Evolutionary conservation across 805 yeast genomes (phyloP).

Genomic region (Yamadazyma ubonensis): DNA sequence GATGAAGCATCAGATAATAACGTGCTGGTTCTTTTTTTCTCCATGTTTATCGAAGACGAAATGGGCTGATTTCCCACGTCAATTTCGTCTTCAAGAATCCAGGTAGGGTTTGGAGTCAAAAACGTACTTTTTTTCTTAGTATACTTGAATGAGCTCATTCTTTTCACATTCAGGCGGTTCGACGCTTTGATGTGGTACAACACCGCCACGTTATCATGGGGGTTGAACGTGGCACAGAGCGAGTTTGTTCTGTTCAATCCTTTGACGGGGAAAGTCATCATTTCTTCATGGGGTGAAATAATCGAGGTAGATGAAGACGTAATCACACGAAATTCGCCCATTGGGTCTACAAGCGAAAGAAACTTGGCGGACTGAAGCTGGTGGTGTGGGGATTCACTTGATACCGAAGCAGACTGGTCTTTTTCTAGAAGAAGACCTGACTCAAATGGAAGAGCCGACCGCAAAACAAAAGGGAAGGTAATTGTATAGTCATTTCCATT

Average conservation of each 20-base stretch:
- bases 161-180: slow-evolving; percentile 17
- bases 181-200: slow-evolving; percentile 56
- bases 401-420: slow-evolving; percentile 20
- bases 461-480: slow-evolving; percentile 68
- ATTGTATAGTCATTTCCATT: slow-evolving; percentile 60
- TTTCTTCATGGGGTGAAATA: slow-evolving; percentile 55
- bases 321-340: slow-evolving; percentile 69
- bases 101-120: slow-evolving; percentile 41
- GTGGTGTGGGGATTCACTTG: slow-evolving; percentile 17
- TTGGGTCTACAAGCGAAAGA: slow-evolving; percentile 71
- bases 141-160: slow-evolving; percentile 14
- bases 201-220: slow-evolving; percentile 42
- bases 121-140: slow-evolving; percentile 24
- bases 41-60: slow-evolving; percentile 36
- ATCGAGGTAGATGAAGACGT: slow-evolving; percentile 69
- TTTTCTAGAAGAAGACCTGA: slow-evolving; percentile 68
- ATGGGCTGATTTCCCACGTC: slow-evolving; percentile 4
- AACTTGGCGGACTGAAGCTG: slow-evolving; percentile 41
- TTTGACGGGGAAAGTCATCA: slow-evolving; percentile 52
- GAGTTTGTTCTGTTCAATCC: slow-evolving; percentile 32
- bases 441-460: slow-evolving; percentile 60
- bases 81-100: slow-evolving; percentile 43
- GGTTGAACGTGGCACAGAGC: slow-evolving; percentile 57
- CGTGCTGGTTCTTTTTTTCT: slow-evolving; percentile 44
- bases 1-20: slow-evolving; percentile 42